A percentile compares a stretch with the other conserved stretches of the same genome.
Evolutionary conservation across 2,329 filamentous ascomycete species (phyloP).

Genomic region (Verticillium zaregamsianum): DNA sequence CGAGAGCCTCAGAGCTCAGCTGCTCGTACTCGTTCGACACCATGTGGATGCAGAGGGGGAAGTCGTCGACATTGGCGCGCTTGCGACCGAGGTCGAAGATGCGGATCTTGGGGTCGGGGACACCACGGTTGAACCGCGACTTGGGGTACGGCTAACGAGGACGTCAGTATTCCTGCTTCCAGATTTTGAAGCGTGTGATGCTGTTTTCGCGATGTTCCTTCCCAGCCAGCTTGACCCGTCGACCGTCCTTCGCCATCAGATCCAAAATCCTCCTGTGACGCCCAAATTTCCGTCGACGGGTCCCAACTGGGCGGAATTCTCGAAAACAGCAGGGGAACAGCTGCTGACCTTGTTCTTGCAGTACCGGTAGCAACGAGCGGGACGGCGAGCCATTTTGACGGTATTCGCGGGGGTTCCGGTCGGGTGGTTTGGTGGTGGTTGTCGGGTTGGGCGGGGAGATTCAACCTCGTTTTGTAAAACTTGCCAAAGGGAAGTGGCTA

Average conservation of each 20-base stretch:
- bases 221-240: background rate
- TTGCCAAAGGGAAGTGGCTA: background rate
- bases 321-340: background rate
- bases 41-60: constrained; percentile 98
- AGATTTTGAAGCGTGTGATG: background rate
- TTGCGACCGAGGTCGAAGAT: constrained; percentile 99
- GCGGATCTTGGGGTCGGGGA: constrained; percentile 77
- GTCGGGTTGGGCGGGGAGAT: background rate
- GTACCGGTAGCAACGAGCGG: constrained; percentile 99
- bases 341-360: constrained; percentile 99
- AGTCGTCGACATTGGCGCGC: constrained; percentile 98
- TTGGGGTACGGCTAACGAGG: constrained; percentile 82
- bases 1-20: constrained; percentile 98
- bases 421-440: constrained; percentile 22
- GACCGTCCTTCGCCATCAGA: background rate
- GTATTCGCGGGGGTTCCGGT: constrained; percentile 39
- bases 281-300: background rate
- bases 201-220: background rate
- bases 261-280: background rate
- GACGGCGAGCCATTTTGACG: constrained; percentile 98
- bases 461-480: background rate
- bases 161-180: background rate
- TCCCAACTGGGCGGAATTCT: background rate
- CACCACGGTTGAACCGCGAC: constrained; percentile 99
- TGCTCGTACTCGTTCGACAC: constrained; percentile 99